Base-by-base conservation (phyloP, 169 alveolate genomes). In the Cryptosporidium ubiquitum region DNA sequence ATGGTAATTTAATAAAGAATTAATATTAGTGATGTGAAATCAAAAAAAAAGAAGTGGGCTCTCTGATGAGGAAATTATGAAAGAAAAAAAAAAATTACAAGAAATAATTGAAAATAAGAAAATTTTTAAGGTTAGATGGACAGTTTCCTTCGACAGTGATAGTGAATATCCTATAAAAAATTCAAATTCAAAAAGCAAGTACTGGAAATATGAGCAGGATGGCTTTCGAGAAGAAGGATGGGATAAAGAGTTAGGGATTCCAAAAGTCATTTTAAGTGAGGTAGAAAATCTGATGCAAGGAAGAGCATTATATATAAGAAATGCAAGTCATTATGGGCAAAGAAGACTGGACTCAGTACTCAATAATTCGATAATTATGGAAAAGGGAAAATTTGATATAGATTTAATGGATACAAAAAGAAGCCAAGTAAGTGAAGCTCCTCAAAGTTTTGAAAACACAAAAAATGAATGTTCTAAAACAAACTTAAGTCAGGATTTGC, bases 161-260 rank as follows among this genome's bases (percentile, higher is more conserved):
- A 16, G 7, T 33, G 52, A 33, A 14, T 33, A 5, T 66, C 55
- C 12, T 16, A 51, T 37, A 14, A 1, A 47, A 6, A 10, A 3
- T 14, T 20, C 26, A n/a, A 33, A 14, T 20, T 33, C 55, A 23
- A 29, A 37, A 40, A 29, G 20, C 2, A 40, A 35, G 26, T 44
- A 44, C 7, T 44, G 64, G 84, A 69, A n/a, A n/a, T 39, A 69
- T 20, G 84, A 69, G 42, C 40, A 69, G 64, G 84, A 69, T 26
- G 84, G 23, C 31, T 42, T 29, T n/a, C 51, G 39, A 18, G 64
- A 44, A 37, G 84, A 39, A 26, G 84, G 84, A 23, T 69, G 57
- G 57, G 84, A 39, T 29, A 39, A 69, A 9, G 84, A 44, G 23
- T 26, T 44, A 10, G 84, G 42, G 9, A 29, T 26, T 10, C 57